Evolutionary conservation across 768 basidiomycete genomes (phyloP).

Genomic region (Russula lepida): DNA sequence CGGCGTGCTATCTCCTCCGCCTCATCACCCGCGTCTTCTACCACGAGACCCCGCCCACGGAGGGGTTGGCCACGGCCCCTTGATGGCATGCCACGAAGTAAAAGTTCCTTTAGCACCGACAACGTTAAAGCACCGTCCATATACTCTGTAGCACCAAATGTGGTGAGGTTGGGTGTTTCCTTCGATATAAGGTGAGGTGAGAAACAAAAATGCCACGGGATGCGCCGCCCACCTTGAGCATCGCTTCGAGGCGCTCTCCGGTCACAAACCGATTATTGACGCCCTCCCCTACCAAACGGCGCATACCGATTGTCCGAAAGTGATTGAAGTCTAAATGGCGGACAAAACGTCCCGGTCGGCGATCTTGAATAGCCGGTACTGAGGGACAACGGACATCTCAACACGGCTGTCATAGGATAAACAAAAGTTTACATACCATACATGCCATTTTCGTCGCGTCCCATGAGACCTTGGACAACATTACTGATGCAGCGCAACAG

Average conservation of each 20-base stretch:
- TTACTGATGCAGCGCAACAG: constrained; percentile 71
- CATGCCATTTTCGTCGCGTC: constrained; percentile 52
- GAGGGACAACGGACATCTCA: background rate
- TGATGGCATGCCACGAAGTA: constrained; percentile 74
- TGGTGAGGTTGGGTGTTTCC: constrained; percentile 81
- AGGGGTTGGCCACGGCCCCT: constrained; percentile 59
- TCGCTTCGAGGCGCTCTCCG: constrained; percentile 68
- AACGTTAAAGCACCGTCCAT: constrained; percentile 91
- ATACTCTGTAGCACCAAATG: constrained; percentile 96
- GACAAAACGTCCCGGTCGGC: constrained; percentile 72
- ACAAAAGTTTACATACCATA: constrained; percentile 46
- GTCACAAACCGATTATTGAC: constrained; percentile 90
- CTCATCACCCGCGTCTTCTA: constrained; percentile 51
- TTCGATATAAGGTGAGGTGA: constrained; percentile 27
- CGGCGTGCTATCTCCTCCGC: constrained; percentile 72
- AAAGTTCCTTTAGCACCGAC: constrained; percentile 79
- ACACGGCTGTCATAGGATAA: constrained; percentile 2
- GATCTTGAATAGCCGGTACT: constrained; percentile 66
- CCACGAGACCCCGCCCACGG: constrained; percentile 49
- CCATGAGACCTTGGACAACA: constrained; percentile 65
- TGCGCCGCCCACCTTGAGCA: constrained; percentile 54
- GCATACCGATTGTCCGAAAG: constrained; percentile 95
- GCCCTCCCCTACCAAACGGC: constrained; percentile 85
- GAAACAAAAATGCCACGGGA: background rate
- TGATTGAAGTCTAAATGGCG: constrained; percentile 91